Evolutionary conservation across 805 yeast species (phyloP).

Genomic region (Cyberlindnera xishuangbannaensis): DNA sequence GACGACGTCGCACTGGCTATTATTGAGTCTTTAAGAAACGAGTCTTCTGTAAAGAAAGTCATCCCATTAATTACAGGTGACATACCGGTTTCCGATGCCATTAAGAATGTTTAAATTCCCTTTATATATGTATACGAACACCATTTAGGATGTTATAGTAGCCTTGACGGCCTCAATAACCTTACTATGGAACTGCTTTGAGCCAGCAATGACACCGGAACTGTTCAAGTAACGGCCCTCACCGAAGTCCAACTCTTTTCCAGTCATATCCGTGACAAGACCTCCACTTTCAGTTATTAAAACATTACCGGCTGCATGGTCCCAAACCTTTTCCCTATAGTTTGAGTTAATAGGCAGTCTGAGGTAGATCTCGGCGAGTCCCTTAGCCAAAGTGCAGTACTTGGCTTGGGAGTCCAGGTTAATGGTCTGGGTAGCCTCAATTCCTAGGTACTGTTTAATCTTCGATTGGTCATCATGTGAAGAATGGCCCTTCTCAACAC

Average conservation of each 20-base stretch:
- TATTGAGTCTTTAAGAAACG: conserved; percentile 30
- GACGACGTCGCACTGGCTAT: conserved; percentile 52
- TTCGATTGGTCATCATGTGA: conserved; percentile 79
- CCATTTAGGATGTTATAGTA: no score
- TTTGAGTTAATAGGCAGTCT: conserved; percentile 73
- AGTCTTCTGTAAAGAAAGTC: conserved; percentile 36
- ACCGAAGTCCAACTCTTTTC: conserved; percentile 73
- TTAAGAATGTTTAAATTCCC: conserved; percentile 1
- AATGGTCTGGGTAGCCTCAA: conserved; percentile 54
- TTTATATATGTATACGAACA: no score
- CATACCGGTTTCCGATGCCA: conserved; percentile 17
- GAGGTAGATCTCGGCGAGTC: conserved; percentile 87
- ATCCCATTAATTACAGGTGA: conserved; percentile 42
- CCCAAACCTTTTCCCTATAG: conserved; percentile 96
- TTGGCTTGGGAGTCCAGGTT: conserved; percentile 95
- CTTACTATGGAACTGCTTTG: conserved; percentile 25
- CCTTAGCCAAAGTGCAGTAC: conserved; percentile 85
- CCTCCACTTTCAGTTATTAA: conserved; percentile 91
- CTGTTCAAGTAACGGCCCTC: conserved; percentile 73
- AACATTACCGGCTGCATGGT: conserved; percentile 94
- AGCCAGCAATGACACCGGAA: conserved; percentile 91
- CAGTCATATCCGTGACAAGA: conserved; percentile 76
- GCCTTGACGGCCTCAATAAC: conserved; percentile 27
- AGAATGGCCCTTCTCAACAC: conserved; percentile 93
- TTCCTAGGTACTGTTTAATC: conserved; percentile 60